phyloP scores from a whole-genome alignment of 495 filamentous ascomycete species.

The Xylaria cubensis region DNA sequence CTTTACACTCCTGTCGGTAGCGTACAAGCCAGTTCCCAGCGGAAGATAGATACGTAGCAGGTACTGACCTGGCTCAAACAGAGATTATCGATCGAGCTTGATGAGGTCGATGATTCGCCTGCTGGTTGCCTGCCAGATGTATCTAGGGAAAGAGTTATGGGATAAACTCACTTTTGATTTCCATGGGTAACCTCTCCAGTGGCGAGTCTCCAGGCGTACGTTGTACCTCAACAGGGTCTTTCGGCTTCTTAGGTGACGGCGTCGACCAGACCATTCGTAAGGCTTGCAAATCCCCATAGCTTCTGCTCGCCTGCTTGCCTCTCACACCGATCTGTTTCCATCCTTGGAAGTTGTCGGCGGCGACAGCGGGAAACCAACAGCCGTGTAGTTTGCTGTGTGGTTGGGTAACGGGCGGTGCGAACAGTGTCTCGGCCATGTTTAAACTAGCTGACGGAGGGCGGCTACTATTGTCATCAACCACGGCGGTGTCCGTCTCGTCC shows the following conservation, averaged over 20 bases:
- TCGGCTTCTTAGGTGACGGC: slow-evolving; percentile 43
- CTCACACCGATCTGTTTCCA: slow-evolving; percentile 75
- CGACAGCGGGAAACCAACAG: slow-evolving; percentile 68
- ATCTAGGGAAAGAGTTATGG: not conserved
- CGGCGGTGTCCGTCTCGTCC: slow-evolving; percentile 47
- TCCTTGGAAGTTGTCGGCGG: slow-evolving; percentile 70
- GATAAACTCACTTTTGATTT: slow-evolving; percentile 70
- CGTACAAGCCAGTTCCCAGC: slow-evolving; percentile 4
- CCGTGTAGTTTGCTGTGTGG: slow-evolving; percentile 57
- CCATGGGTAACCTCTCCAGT: slow-evolving; percentile 73
- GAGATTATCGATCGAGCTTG: not conserved
- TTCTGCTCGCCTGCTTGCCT: slow-evolving; percentile 72
- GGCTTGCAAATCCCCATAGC: slow-evolving; percentile 70
- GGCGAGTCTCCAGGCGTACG: slow-evolving; percentile 48
- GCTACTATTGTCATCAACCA: slow-evolving; percentile 46
- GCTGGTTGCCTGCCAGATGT: not conserved
- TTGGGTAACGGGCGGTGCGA: slow-evolving; percentile 51
- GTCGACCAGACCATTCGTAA: slow-evolving; percentile 63
- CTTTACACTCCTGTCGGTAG: slow-evolving; percentile 13
- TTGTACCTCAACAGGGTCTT: slow-evolving; percentile 32
- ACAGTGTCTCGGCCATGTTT: slow-evolving; percentile 58
- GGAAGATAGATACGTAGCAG: not conserved
- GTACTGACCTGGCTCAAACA: not conserved
- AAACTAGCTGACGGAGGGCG: slow-evolving; percentile 22
- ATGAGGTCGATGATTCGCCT: slow-evolving; percentile 1